Evolutionary conservation across 2,329 filamentous ascomycete species (phyloP).

Genomic region (Fusarium tupiense): DNA sequence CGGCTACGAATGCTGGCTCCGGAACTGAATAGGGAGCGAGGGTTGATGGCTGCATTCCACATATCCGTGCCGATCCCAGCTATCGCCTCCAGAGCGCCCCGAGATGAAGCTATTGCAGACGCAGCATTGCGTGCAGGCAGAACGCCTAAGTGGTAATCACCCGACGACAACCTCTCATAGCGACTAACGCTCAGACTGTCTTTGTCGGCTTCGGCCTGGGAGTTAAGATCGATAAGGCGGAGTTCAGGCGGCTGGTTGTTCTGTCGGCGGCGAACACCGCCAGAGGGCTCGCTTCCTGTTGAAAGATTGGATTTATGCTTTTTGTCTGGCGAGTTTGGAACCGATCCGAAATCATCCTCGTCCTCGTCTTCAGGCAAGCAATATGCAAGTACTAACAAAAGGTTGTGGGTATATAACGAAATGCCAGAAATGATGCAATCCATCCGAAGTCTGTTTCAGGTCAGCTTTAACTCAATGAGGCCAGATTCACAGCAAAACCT

Average conservation of each 20-base stretch:
- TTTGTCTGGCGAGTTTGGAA: slow-evolving; percentile 41
- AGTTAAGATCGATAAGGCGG: slow-evolving; percentile 87
- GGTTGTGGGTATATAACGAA: slow-evolving; percentile 91
- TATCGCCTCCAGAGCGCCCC: slow-evolving; percentile 80
- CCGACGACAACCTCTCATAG: slow-evolving; percentile 84
- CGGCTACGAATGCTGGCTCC: slow-evolving; percentile 77
- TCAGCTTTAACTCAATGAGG: slow-evolving; percentile 60
- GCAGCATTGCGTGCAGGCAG: slow-evolving; percentile 78
- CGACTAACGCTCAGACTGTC: slow-evolving; percentile 87
- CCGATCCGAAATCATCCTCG: slow-evolving; percentile 37
- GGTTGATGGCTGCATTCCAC: slow-evolving; percentile 91
- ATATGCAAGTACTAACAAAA: slow-evolving; percentile 92
- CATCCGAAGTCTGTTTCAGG: slow-evolving; percentile 77
- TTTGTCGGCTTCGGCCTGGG: slow-evolving; percentile 87
- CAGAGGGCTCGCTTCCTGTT: slow-evolving; percentile 65
- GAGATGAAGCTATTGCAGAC: slow-evolving; percentile 70
- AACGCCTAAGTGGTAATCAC: slow-evolving; percentile 90
- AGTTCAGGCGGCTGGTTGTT: slow-evolving; percentile 89
- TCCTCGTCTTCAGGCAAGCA: slow-evolving; percentile 77
- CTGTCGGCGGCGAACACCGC: slow-evolving; percentile 74
- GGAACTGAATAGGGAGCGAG: slow-evolving; percentile 86
- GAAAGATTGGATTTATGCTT: slow-evolving; percentile 57
- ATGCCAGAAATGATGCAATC: slow-evolving; percentile 98
- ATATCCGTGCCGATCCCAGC: slow-evolving; percentile 78
- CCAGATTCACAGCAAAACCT: slow-evolving; percentile 62